These are phyloP conservation scores for Lolium perenne DNA, from an alignment of 176 grass and related monocot genomes.

Conservation along the genomic window DNA sequence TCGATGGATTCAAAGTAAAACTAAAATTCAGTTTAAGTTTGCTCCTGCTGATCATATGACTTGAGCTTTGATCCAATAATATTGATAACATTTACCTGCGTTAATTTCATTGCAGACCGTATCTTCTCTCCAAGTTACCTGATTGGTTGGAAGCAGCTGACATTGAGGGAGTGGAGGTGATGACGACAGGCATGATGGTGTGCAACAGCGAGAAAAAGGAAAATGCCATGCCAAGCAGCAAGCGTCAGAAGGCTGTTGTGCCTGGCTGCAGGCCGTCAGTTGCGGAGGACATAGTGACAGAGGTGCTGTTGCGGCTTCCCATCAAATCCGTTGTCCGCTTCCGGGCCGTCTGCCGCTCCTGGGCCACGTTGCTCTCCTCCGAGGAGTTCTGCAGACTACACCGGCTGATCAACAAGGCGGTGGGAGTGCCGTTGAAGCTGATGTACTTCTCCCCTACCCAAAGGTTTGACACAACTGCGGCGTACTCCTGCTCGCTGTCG, in stretches of 20 bases:
- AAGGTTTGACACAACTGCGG: not conserved
- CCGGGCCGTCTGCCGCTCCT: constrained; percentile 3
- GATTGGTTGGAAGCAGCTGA: not conserved
- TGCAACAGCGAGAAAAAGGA: not conserved
- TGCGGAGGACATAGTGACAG: constrained; percentile 2
- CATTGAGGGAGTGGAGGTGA: not conserved
- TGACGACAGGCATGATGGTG: not conserved
- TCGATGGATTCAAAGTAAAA: not conserved
- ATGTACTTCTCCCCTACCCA: not conserved
- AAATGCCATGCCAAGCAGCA: not conserved
- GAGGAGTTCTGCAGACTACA: constrained; percentile 20
- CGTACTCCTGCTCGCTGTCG: not conserved
- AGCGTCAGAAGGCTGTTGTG: not conserved
- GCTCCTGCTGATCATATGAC: not conserved
- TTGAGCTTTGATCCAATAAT: not conserved
- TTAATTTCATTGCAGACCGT: not conserved
- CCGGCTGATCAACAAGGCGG: not conserved
- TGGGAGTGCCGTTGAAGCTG: not conserved
- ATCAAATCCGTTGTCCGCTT: constrained; percentile 39
- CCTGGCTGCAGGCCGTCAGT: not conserved
- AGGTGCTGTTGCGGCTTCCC: constrained; percentile 22
- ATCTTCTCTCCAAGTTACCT: not conserved
- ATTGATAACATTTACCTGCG: not conserved
- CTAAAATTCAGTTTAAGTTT: not conserved
- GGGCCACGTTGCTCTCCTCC: not conserved